A percentile compares a stretch with the other conserved stretches of the same genome.
Evolutionary conservation across 441 rosid species (phyloP).

Genomic region (Bocquillonia castaneifolia): DNA sequence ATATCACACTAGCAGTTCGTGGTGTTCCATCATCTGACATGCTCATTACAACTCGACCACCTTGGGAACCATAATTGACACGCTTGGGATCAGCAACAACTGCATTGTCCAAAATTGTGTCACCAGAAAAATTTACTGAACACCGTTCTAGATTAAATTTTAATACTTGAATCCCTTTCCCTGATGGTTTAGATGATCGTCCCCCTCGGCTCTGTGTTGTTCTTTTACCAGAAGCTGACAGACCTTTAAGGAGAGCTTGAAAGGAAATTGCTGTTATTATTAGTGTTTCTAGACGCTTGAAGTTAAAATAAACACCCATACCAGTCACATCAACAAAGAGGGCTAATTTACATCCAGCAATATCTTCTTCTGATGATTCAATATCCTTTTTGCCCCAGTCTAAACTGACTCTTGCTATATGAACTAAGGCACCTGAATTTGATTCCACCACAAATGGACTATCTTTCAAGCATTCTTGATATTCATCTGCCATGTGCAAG

Average conservation of each 20-base stretch:
- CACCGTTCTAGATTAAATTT: slow-evolving; percentile 81
- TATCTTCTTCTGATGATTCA: slow-evolving; percentile 60
- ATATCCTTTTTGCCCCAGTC: slow-evolving; percentile 87
- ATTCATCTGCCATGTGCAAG: slow-evolving; percentile 91
- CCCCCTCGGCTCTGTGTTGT: slow-evolving; percentile 43
- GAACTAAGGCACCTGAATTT: slow-evolving; percentile 85
- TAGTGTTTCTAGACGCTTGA: slow-evolving; percentile 77
- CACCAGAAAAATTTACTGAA: slow-evolving; percentile 66
- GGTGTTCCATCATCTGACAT: slow-evolving; percentile 73
- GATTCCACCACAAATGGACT: slow-evolving; percentile 83
- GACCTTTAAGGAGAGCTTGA: slow-evolving; percentile 61
- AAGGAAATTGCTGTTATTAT: slow-evolving; percentile 68
- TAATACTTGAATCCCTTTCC: slow-evolving; percentile 77
- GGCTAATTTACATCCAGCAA: slow-evolving; percentile 58
- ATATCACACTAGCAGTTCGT: slow-evolving; percentile 66
- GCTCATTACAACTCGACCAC: slow-evolving; percentile 69
- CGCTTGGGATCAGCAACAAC: slow-evolving; percentile 85
- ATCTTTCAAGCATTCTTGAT: slow-evolving; percentile 82
- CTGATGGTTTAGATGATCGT: slow-evolving; percentile 60
- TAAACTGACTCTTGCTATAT: slow-evolving; percentile 83
- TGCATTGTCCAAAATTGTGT: slow-evolving; percentile 63
- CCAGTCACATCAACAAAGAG: slow-evolving; percentile 88
- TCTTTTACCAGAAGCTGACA: slow-evolving; percentile 58
- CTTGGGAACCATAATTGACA: slow-evolving; percentile 99
- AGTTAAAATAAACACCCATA: slow-evolving; percentile 66